A percentile compares a stretch with the other conserved stretches of the same genome.
Conservation (phyloP, 2,329 filamentous ascomycete species). For the Beauveria australis region DNA sequence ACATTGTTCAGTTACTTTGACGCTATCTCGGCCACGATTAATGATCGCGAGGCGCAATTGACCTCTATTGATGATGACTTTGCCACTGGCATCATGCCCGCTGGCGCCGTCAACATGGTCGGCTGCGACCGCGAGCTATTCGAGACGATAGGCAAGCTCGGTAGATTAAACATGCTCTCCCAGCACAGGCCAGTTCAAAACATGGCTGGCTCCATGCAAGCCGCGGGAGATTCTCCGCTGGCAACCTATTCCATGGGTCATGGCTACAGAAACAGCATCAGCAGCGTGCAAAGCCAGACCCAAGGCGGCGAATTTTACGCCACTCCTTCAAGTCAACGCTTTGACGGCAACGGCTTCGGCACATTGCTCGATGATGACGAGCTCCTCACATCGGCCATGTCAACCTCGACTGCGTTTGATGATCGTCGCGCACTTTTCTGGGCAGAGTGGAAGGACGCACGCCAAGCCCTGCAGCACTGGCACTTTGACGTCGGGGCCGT, state of each 20-base stretch:
- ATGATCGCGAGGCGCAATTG: slow-evolving; percentile 82
- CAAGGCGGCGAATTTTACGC: slow-evolving; percentile 22
- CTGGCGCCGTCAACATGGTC: slow-evolving; percentile 73
- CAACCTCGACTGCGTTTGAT: slow-evolving; percentile 40
- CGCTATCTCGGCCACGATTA: slow-evolving; percentile 83
- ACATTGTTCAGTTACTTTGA: slow-evolving; percentile 92
- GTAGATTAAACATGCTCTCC: slow-evolving; percentile 74
- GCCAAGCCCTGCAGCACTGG: slow-evolving; percentile 71
- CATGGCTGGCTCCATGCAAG: slow-evolving; percentile 13
- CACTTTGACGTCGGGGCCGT: slow-evolving; percentile 56
- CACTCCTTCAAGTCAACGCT: slow-evolving; percentile 41
- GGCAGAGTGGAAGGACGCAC: slow-evolving; percentile 77
- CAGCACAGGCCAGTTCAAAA: slow-evolving; percentile 53
- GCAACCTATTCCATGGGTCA: slow-evolving; percentile 34
- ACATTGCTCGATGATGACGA: slow-evolving; percentile 49
- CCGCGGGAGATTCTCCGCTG: slow-evolving; percentile 17
- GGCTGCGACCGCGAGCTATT: slow-evolving; percentile 84
- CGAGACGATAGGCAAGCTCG: slow-evolving; percentile 75
- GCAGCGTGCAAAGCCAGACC: slow-evolving; percentile 16
- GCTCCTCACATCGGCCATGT: slow-evolving; percentile 32
- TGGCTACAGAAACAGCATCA: slow-evolving; percentile 30
- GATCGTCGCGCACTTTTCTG: slow-evolving; percentile 64
- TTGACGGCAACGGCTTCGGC: slow-evolving; percentile 61
- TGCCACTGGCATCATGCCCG: slow-evolving; percentile 42
- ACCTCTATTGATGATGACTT: slow-evolving; percentile 53